Evolutionary conservation across 2,329 filamentous ascomycete species (phyloP).

Genomic region (Sporothrix pseudoabietina): DNA sequence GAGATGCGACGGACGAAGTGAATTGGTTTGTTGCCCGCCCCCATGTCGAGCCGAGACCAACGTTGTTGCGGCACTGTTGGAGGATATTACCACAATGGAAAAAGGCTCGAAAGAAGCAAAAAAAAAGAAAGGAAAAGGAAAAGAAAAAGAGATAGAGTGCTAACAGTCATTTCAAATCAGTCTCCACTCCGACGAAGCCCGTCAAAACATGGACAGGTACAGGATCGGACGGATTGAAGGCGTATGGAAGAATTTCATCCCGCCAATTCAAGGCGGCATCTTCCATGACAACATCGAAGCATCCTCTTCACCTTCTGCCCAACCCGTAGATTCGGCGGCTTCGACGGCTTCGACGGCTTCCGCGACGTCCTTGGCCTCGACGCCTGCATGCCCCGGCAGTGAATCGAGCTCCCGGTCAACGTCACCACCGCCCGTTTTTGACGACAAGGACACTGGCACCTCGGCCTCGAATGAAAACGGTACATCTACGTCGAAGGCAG

Average conservation of each 20-base stretch:
- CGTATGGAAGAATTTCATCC: constrained; percentile 82
- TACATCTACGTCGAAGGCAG: background rate
- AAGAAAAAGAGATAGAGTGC: background rate
- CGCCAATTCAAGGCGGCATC: constrained; percentile 86
- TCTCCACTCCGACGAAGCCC: constrained; percentile 78
- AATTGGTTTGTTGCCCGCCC: constrained; percentile 65
- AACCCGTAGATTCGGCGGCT: background rate
- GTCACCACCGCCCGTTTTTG: constrained; percentile 55
- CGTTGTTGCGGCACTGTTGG: background rate
- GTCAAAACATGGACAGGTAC: constrained; percentile 75
- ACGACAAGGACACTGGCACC: constrained; percentile 39
- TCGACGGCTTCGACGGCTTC: background rate
- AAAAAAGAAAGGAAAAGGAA: too few species aligned
- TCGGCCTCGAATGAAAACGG: background rate
- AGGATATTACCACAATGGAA: too few species aligned
- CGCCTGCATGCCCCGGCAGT: constrained; percentile 21
- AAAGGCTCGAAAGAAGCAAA: too few species aligned
- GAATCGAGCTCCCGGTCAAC: constrained; percentile 39
- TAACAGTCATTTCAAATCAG: constrained; percentile 47
- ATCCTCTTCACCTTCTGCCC: background rate
- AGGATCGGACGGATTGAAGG: constrained; percentile 82
- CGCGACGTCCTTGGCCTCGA: constrained; percentile 35
- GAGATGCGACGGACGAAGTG: constrained; percentile 93
- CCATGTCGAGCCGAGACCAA: background rate
- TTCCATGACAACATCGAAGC: constrained; percentile 55